A percentile compares a stretch with the other conserved stretches of the same genome.
Conservation (phyloP, 2,329 filamentous ascomycete genomes). For the Aspergillus persii region DNA sequence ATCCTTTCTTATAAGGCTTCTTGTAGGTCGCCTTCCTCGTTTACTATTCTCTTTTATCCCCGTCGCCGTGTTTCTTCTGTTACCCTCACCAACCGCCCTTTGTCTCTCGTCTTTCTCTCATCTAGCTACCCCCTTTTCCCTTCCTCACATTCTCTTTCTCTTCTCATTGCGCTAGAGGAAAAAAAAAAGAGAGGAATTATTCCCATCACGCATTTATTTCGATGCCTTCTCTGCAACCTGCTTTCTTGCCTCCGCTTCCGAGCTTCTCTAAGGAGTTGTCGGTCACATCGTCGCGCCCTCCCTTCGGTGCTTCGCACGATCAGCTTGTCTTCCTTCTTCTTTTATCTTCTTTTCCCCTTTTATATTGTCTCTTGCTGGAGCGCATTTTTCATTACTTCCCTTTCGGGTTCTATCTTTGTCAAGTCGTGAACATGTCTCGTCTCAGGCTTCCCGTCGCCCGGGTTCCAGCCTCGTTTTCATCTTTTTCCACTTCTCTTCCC, state of each 20-base stretch:
- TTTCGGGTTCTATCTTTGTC: slow-evolving; percentile 13
- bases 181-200: neutral
- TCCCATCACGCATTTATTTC: neutral
- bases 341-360: slow-evolving; percentile 11
- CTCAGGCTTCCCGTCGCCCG: slow-evolving; percentile 12
- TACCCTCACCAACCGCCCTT: slow-evolving; percentile 13
- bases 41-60: slow-evolving; percentile 18
- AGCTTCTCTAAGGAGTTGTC: slow-evolving; percentile 16
- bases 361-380: slow-evolving; percentile 16
- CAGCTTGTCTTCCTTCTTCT: slow-evolving; percentile 8
- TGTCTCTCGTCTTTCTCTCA: slow-evolving; percentile 14
- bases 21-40: slow-evolving; percentile 43
- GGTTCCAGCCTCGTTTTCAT: slow-evolving; percentile 20
- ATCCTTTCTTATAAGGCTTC: slow-evolving; percentile 34
- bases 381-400: slow-evolving; percentile 17
- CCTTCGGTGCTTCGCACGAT: slow-evolving; percentile 9
- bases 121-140: neutral
- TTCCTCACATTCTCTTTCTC: neutral
- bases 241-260: slow-evolving; percentile 13
- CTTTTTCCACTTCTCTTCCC: slow-evolving; percentile 20
- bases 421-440: neutral
- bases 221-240: neutral
- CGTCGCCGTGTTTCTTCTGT: slow-evolving; percentile 2
- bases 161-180: neutral
- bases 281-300: slow-evolving; percentile 20